A percentile compares a stretch with the other conserved stretches of the same genome.
phyloP scores from a whole-genome alignment of 2,329 filamentous ascomycete genomes.

The Cladophialophora psammophila region DNA sequence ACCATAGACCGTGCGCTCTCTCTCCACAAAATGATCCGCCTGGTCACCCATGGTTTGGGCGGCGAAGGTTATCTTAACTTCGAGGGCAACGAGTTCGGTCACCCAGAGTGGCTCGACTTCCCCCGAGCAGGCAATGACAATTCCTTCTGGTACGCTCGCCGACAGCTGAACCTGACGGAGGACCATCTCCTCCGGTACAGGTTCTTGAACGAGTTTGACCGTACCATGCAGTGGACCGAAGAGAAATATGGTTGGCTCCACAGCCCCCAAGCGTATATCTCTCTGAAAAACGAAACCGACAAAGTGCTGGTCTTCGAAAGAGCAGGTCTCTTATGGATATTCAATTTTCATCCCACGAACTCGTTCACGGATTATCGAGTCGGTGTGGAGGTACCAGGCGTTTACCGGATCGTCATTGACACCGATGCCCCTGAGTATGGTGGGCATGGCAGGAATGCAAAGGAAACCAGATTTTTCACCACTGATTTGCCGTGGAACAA shows the following conservation, averaged over 20 bases:
- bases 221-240: conserved; percentile 86
- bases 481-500: conserved; percentile 90
- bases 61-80: conserved; percentile 99
- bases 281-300: conserved; percentile 89
- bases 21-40: conserved; percentile 96
- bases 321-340: conserved; percentile 86
- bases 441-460: conserved; percentile 78
- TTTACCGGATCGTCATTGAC: conserved; percentile 85
- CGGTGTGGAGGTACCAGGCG: conserved; percentile 82
- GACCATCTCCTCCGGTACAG: conserved; percentile 85
- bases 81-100: conserved; percentile 97
- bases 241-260: conserved; percentile 91
- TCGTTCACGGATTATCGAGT: conserved; percentile 94
- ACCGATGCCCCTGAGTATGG: conserved; percentile 80
- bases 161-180: conserved; percentile 91
- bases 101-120: conserved; percentile 99
- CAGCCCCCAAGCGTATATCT: conserved; percentile 85
- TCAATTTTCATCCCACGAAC: conserved; percentile 88
- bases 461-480: conserved; percentile 88
- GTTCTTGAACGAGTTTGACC: conserved; percentile 93
- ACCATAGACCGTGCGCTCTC: conserved; percentile 90
- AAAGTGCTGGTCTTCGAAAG: conserved; percentile 97
- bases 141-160: conserved; percentile 91
- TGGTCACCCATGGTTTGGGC: conserved; percentile 88
- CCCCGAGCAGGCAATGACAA: conserved; percentile 91